Conservation (phyloP, 1,139 yeast genomes). For the Eremothecium coryli region DNA sequence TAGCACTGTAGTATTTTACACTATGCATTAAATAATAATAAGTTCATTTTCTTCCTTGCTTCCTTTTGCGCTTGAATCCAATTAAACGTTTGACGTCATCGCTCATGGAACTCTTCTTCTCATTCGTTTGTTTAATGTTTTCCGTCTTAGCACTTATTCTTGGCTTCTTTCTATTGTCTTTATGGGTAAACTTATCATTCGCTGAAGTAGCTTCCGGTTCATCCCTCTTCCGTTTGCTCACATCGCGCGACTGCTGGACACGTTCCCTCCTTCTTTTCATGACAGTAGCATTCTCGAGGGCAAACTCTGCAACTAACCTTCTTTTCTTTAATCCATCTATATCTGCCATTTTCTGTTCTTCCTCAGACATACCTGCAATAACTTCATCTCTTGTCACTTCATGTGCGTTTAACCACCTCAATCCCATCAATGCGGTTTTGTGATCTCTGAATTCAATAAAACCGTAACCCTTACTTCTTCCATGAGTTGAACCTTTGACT, state of each 20-base stretch:
- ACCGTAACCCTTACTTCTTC: slow-evolving; percentile 95
- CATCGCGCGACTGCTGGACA: slow-evolving; percentile 40
- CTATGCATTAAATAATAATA: not conserved
- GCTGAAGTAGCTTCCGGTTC: slow-evolving; percentile 1
- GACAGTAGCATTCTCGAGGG: slow-evolving; percentile 89
- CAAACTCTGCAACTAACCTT: slow-evolving; percentile 86
- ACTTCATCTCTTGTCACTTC: slow-evolving; percentile 66
- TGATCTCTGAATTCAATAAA: slow-evolving; percentile 91
- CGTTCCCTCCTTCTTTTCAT: slow-evolving; percentile 81
- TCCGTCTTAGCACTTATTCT: not conserved
- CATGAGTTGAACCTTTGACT: slow-evolving; percentile 74
- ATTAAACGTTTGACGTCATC: slow-evolving; percentile 54
- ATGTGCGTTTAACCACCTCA: slow-evolving; percentile 95
- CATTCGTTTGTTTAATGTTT: slow-evolving; percentile 13
- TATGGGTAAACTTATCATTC: slow-evolving; percentile 24
- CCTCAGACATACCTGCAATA: slow-evolving; percentile 61
- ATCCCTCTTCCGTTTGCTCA: slow-evolving; percentile 30
- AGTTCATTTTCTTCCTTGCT: slow-evolving; percentile 35
- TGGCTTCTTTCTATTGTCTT: not conserved
- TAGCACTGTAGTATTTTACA: too few species aligned
- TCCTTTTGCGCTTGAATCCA: slow-evolving; percentile 63
- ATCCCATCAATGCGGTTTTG: slow-evolving; percentile 87
- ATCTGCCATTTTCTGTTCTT: slow-evolving; percentile 48
- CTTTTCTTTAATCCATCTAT: slow-evolving; percentile 51
- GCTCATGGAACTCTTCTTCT: slow-evolving; percentile 33